Evolutionary conservation across 805 yeast genomes (phyloP).

Genomic region (Kuraishia molischiana): DNA sequence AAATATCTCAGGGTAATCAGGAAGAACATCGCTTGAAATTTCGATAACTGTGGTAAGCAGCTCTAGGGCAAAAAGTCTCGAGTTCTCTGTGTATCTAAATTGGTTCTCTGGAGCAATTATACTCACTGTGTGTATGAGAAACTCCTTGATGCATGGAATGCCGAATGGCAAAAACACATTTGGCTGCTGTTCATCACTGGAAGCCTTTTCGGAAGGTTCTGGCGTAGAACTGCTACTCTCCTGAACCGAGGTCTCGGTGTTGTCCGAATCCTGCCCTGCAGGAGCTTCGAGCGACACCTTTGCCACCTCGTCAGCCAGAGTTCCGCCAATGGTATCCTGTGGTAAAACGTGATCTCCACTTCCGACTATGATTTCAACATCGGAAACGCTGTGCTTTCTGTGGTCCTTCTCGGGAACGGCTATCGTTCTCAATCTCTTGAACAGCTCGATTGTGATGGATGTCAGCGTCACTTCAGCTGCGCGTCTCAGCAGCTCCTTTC

Average conservation of each 20-base stretch:
- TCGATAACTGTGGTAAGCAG: conserved; percentile 75
- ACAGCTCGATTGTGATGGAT: conserved; percentile 59
- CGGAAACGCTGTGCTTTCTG: conserved; percentile 14
- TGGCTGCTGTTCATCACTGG: conserved; percentile 1
- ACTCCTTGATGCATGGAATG: conserved; percentile 65
- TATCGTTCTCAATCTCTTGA: conserved; percentile 46
- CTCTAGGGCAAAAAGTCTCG: conserved; percentile 74
- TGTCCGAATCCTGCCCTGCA: neutral
- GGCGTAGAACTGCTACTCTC: neutral
- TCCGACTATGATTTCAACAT: conserved; percentile 12
- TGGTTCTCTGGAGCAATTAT: conserved; percentile 77
- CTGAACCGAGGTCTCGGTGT: neutral
- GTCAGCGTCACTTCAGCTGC: conserved; percentile 82
- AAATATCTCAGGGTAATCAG: conserved; percentile 55
- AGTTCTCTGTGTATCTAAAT: conserved; percentile 76
- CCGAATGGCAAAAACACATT: conserved; percentile 48
- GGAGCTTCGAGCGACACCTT: neutral
- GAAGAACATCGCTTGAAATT: conserved; percentile 58
- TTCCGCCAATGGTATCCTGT: conserved; percentile 51
- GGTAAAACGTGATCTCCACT: conserved; percentile 27
- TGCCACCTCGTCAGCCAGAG: conserved; percentile 7
- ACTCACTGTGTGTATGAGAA: conserved; percentile 64
- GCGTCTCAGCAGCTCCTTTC: conserved; percentile 81
- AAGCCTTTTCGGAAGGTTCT: neutral
- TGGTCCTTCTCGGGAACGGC: conserved; percentile 24